A percentile compares a stretch with the other conserved stretches of the same genome.
Evolutionary conservation across 2,329 filamentous ascomycete genomes (phyloP).

Genomic region (Aspergillus sojae): DNA sequence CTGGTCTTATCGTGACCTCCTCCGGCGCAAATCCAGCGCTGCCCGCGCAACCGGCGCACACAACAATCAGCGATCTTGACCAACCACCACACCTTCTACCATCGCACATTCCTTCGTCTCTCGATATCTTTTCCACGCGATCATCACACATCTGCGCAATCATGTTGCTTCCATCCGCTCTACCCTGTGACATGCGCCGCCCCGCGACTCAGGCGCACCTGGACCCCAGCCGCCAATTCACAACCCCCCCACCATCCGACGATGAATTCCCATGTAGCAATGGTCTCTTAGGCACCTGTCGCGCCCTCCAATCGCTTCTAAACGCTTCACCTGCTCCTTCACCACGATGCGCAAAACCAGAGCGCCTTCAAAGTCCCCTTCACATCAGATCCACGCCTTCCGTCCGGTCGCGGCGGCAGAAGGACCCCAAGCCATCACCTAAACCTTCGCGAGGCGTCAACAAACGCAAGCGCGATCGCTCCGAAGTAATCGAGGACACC

Average conservation of each 20-base stretch:
- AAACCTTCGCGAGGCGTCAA: constrained; percentile 36
- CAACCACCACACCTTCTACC: constrained; percentile 8
- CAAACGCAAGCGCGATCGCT: constrained; percentile 41
- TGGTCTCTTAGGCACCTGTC: constrained; percentile 45
- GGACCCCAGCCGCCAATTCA: constrained; percentile 38
- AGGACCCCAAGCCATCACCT: constrained; percentile 21
- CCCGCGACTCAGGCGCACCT: constrained; percentile 36
- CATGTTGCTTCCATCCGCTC: constrained; percentile 51
- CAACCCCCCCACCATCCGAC: constrained; percentile 43
- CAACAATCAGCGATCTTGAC: constrained; percentile 3
- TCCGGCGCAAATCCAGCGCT: constrained; percentile 38
- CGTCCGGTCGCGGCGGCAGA: constrained; percentile 31
- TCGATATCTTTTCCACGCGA: background rate
- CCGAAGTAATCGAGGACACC: constrained; percentile 27
- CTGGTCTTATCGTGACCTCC: constrained; percentile 26
- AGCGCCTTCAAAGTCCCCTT: constrained; percentile 45
- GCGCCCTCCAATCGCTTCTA: constrained; percentile 45
- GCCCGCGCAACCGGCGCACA: constrained; percentile 28
- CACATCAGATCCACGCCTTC: constrained; percentile 33
- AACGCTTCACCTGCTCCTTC: constrained; percentile 44
- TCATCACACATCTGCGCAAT: constrained; percentile 15
- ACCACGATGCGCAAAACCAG: constrained; percentile 35
- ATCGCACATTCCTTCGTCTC: constrained; percentile 12
- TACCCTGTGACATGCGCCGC: constrained; percentile 47
- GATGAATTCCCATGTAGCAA: constrained; percentile 38